Conservation (phyloP, 225 moss, liverwort and hornwort genomes). For the Takakia lepidozioides region DNA sequence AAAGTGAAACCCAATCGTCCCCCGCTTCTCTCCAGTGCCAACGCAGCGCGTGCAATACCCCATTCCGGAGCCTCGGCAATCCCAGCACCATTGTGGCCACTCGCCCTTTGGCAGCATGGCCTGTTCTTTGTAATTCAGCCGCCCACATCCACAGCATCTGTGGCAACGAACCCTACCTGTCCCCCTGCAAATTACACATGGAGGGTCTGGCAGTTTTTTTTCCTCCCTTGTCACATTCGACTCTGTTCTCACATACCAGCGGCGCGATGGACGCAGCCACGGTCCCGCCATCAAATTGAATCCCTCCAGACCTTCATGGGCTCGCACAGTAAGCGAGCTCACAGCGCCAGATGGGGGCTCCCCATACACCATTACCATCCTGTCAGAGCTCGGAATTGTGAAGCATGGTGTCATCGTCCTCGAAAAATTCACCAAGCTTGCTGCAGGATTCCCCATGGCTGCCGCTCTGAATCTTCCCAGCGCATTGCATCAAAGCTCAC, state of each 20-base stretch:
- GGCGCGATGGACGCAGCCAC: slow-evolving; percentile 41
- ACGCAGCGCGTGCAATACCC: slow-evolving; percentile 86
- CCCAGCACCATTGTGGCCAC: slow-evolving; percentile 99
- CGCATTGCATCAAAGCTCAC: too few species aligned
- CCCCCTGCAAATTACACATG: slow-evolving; percentile 76
- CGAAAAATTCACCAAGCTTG: slow-evolving; percentile 16
- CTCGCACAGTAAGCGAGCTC: background rate
- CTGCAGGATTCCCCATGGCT: slow-evolving; percentile 13
- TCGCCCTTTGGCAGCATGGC: slow-evolving; percentile 88
- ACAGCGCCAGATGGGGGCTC: slow-evolving; percentile 3
- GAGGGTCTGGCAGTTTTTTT: slow-evolving; percentile 64
- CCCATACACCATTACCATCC: background rate
- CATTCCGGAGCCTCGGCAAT: slow-evolving; percentile 86
- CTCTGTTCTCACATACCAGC: slow-evolving; percentile 48
- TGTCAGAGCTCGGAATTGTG: slow-evolving; percentile 11
- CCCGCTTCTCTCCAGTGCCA: slow-evolving; percentile 87
- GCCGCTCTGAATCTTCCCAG: too few species aligned
- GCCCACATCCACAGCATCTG: slow-evolving; percentile 77
- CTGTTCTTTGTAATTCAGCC: slow-evolving; percentile 71
- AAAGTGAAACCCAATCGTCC: slow-evolving; percentile 85
- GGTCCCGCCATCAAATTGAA: slow-evolving; percentile 47
- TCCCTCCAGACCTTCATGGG: slow-evolving; percentile 29
- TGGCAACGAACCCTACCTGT: slow-evolving; percentile 68
- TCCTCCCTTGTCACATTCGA: slow-evolving; percentile 83
- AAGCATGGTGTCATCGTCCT: slow-evolving; percentile 13